Conservation (phyloP, 305 asterid genomes). For the Solanum chacoense region DNA sequence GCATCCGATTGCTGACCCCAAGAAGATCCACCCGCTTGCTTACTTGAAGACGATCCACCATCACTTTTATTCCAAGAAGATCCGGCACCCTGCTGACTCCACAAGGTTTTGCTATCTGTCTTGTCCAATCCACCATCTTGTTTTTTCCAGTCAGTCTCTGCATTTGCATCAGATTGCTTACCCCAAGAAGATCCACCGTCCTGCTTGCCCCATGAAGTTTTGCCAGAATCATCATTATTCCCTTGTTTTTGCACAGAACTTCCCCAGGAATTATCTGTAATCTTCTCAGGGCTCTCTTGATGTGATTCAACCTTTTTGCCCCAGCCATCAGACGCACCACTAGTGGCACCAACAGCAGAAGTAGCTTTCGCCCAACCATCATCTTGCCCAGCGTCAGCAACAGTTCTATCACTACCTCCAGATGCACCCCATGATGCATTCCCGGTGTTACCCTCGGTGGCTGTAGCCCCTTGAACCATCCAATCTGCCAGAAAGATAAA, state of each 20-base stretch:
- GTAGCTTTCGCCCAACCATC: constrained; percentile 20
- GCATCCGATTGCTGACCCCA: constrained; percentile 16
- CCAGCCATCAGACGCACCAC: constrained; percentile 27
- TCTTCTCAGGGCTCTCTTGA: constrained; percentile 17
- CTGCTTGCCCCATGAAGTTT: constrained; percentile 18
- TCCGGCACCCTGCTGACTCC: constrained; percentile 6
- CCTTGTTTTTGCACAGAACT: constrained; percentile 31
- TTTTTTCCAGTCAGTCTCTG: constrained; percentile 2
- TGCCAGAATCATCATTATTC: constrained; percentile 8
- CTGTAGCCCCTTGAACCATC: constrained; percentile 44
- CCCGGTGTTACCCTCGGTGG: constrained; percentile 47
- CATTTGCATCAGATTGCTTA: constrained; percentile 4
- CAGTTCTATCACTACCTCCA: constrained; percentile 23
- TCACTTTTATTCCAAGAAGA: constrained; percentile 9
- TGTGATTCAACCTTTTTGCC: constrained; percentile 36
- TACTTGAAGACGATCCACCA: not conserved
- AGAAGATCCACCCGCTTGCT: constrained; percentile 18
- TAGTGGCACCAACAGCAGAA: constrained; percentile 13
- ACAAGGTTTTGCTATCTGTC: constrained; percentile 5
- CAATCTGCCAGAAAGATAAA: constrained; percentile 42
- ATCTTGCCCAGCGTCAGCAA: constrained; percentile 19
- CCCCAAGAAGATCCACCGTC: constrained; percentile 33
- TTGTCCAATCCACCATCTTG: constrained; percentile 10
- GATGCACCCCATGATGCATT: constrained; percentile 73
- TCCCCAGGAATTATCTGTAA: constrained; percentile 45